phyloP scores from a whole-genome alignment of 169 alveolate species.

The Perkinsus olseni region DNA sequence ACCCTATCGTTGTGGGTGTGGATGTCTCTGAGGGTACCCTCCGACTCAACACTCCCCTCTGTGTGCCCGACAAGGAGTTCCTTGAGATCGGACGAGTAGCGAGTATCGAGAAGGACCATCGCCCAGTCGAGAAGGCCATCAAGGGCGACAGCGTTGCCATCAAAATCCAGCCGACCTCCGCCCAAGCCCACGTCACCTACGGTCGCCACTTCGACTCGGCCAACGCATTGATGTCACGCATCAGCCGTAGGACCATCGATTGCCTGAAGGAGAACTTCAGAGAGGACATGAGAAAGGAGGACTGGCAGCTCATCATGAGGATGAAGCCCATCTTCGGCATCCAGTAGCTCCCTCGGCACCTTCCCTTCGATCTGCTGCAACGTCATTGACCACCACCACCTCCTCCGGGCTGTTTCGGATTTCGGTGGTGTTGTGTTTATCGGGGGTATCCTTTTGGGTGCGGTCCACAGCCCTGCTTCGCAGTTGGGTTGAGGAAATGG shows the following conservation, averaged over 20 bases:
- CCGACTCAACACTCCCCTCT: conserved; percentile 88
- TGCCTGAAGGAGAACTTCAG: conserved; percentile 85
- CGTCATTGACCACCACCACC: background rate
- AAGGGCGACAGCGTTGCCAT: conserved; percentile 76
- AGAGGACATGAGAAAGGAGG: conserved; percentile 86
- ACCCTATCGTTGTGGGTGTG: conserved; percentile 94
- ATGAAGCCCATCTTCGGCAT: conserved; percentile 66
- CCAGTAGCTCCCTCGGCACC: conserved; percentile 17
- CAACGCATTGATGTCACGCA: conserved; percentile 68
- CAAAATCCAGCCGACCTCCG: conserved; percentile 43
- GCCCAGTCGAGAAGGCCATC: conserved; percentile 80
- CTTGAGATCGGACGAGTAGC: conserved; percentile 88
- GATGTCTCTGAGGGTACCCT: conserved; percentile 83
- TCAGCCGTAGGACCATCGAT: conserved; percentile 87
- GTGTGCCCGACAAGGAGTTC: conserved; percentile 75
- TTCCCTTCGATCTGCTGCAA: background rate
- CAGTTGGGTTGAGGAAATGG: too few relatives aligned
- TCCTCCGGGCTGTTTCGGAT: background rate
- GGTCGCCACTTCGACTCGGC: conserved; percentile 91
- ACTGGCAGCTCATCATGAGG: conserved; percentile 83
- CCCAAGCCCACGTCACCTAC: conserved; percentile 47
- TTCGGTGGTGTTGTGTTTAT: too few relatives aligned
- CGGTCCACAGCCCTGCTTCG: too few relatives aligned
- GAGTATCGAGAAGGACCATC: conserved; percentile 84
- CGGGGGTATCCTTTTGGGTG: too few relatives aligned